Conservation (phyloP, 2,329 filamentous ascomycete genomes). For the Madurella mycetomatis region DNA sequence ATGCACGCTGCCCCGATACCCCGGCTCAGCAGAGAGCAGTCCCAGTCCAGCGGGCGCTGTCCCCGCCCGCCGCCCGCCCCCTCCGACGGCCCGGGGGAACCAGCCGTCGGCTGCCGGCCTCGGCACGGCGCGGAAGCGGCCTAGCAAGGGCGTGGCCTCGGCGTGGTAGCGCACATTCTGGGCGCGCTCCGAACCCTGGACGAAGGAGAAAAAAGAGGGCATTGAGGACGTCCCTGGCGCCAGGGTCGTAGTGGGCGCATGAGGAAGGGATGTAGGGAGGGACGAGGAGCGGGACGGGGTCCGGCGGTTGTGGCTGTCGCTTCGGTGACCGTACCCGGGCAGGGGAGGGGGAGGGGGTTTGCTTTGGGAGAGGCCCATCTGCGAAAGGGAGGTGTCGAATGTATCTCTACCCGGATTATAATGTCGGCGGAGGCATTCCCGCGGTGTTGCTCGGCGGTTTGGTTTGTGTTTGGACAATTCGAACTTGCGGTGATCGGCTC, state of each 20-base stretch:
- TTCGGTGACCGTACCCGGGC: not conserved
- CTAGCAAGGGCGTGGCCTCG: conserved; percentile 56
- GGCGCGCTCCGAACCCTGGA: conserved; percentile 54
- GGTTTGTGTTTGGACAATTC: too few species aligned
- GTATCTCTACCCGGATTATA: too few species aligned
- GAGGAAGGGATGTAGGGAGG: not conserved
- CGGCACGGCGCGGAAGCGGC: conserved; percentile 61
- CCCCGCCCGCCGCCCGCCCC: not conserved
- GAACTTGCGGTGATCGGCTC: too few species aligned
- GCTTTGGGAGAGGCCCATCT: conserved; percentile 14
- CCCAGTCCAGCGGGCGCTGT: conserved; percentile 29
- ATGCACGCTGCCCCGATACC: conserved; percentile 48
- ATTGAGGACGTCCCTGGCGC: conserved; percentile 27
- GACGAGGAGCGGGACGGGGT: not conserved
- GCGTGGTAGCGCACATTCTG: conserved; percentile 41
- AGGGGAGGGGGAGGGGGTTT: conserved; percentile 4
- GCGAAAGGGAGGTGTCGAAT: not conserved
- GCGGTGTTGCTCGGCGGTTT: too few species aligned
- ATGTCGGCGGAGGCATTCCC: too few species aligned
- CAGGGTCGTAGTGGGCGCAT: not conserved
- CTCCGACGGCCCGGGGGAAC: conserved; percentile 7
- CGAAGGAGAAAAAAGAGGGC: conserved; percentile 65
- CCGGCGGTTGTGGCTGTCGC: not conserved
- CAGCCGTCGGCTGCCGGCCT: conserved; percentile 26
- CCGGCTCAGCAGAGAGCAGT: conserved; percentile 34